Conservation (phyloP, 148 eudicot species). For the Rhododendron molle region DNA sequence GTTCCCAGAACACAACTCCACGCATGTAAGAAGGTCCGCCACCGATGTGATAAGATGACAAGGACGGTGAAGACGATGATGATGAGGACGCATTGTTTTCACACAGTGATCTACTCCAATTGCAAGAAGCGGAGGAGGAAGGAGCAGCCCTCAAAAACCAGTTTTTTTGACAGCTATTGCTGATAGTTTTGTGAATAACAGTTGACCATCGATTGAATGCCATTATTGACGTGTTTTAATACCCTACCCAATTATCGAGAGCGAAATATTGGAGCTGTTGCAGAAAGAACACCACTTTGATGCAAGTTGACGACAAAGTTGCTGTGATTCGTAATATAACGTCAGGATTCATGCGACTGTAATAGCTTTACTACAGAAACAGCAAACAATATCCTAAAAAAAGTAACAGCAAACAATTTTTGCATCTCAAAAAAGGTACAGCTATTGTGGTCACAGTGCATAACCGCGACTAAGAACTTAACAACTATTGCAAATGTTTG, state of each 20-base stretch:
- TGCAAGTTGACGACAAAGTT: background rate
- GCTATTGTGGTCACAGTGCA: background rate
- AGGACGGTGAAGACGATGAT: constrained; percentile 23
- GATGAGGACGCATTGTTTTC: background rate
- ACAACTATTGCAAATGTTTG: background rate
- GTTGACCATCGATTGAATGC: constrained; percentile 20
- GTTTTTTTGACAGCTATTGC: constrained; percentile 9
- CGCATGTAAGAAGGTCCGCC: constrained; percentile 79
- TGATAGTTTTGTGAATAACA: constrained; percentile 14
- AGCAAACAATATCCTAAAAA: background rate
- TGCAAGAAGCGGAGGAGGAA: constrained; percentile 7
- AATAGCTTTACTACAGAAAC: background rate
- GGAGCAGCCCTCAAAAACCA: constrained; percentile 7
- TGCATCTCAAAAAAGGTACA: background rate
- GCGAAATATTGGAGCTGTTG: background rate
- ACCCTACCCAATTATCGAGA: background rate
- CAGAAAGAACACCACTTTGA: background rate
- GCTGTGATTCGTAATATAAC: background rate
- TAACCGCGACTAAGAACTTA: background rate
- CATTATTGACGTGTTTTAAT: background rate
- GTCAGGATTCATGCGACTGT: background rate
- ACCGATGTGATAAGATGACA: constrained; percentile 42
- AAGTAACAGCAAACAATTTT: background rate
- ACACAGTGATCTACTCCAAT: constrained; percentile 17
- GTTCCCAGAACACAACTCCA: constrained; percentile 68